Conservation (phyloP, 192 early-diverging fungal genomes). For the Umbelopsis isabellina region DNA sequence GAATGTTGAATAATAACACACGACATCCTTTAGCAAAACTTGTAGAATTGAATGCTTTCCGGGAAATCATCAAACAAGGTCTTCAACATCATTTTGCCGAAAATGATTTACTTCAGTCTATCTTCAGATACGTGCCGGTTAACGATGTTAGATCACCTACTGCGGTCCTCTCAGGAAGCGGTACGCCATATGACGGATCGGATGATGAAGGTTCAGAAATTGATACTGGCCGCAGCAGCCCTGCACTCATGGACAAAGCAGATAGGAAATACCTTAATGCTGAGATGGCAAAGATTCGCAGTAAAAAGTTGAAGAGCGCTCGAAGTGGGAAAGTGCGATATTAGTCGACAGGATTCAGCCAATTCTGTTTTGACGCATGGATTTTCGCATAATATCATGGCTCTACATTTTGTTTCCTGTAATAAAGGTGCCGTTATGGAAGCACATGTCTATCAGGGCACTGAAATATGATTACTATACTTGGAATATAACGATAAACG, state of each 20-base stretch:
- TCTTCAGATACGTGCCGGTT: slow-evolving; percentile 13
- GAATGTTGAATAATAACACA: not conserved
- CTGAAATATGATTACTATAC: no score
- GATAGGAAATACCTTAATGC: slow-evolving; percentile 15
- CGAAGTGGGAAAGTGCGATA: slow-evolving; percentile 13
- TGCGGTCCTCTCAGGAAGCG: slow-evolving; percentile 2
- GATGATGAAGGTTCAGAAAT: slow-evolving; percentile 1
- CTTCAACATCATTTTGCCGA: slow-evolving; percentile 29
- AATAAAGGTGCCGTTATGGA: no score
- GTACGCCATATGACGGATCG: slow-evolving; percentile 13
- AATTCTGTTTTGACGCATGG: no score
- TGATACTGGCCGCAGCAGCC: slow-evolving; percentile 10
- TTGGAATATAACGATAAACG: no score
- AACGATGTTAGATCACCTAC: slow-evolving; percentile 5
- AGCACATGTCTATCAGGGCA: no score
- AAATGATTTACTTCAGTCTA: slow-evolving; percentile 5
- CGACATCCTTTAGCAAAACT: slow-evolving; percentile 18
- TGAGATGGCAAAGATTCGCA: slow-evolving; percentile 10
- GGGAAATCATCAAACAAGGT: slow-evolving; percentile 28
- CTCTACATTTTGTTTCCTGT: no score
- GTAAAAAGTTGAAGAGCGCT: slow-evolving; percentile 7
- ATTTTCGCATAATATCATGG: no score
- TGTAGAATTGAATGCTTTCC: slow-evolving; percentile 24
- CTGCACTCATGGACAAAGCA: slow-evolving; percentile 10
- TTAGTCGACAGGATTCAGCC: not conserved